Conservation (phyloP, 257 asterid species). For the Forsythia suspensa region DNA sequence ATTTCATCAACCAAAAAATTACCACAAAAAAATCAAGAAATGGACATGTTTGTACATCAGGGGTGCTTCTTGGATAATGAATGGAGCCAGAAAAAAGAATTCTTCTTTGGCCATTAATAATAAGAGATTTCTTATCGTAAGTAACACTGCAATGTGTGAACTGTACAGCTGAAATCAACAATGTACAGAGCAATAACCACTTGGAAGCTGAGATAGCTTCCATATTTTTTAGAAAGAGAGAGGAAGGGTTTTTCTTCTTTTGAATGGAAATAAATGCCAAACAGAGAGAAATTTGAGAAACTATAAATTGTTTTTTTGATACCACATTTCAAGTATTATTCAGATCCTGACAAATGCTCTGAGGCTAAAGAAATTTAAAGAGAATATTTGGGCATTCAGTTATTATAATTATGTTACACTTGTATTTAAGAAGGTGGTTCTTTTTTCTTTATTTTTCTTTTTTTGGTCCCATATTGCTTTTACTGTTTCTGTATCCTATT, state of each 20-base stretch:
- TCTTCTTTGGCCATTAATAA: slow-evolving; percentile 79
- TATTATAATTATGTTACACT: not conserved
- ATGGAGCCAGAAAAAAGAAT: slow-evolving; percentile 88
- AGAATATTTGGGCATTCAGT: not conserved
- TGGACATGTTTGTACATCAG: slow-evolving; percentile 49
- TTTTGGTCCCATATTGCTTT: not conserved
- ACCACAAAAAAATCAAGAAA: not conserved
- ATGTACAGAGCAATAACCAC: slow-evolving; percentile 37
- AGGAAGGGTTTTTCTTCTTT: not conserved
- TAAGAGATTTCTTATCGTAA: slow-evolving; percentile 71
- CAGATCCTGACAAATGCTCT: slow-evolving; percentile 24
- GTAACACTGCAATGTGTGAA: slow-evolving; percentile 59
- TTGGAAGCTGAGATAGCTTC: slow-evolving; percentile 47
- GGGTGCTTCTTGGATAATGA: slow-evolving; percentile 95
- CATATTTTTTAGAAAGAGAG: slow-evolving; percentile 32
- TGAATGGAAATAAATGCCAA: slow-evolving; percentile 18
- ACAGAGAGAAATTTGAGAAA: slow-evolving; percentile 29
- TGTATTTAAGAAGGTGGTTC: not conserved
- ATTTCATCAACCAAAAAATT: not conserved
- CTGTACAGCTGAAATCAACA: slow-evolving; percentile 33
- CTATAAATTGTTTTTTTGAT: not conserved
- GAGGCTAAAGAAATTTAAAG: slow-evolving; percentile 16
- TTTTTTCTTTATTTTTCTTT: not conserved
- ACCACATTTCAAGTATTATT: not conserved
- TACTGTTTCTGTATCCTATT: not conserved